These are phyloP conservation scores for Chrysoporthe austroafricana DNA, from an alignment of 2,329 filamentous ascomycete species.

Conservation along the genomic window DNA sequence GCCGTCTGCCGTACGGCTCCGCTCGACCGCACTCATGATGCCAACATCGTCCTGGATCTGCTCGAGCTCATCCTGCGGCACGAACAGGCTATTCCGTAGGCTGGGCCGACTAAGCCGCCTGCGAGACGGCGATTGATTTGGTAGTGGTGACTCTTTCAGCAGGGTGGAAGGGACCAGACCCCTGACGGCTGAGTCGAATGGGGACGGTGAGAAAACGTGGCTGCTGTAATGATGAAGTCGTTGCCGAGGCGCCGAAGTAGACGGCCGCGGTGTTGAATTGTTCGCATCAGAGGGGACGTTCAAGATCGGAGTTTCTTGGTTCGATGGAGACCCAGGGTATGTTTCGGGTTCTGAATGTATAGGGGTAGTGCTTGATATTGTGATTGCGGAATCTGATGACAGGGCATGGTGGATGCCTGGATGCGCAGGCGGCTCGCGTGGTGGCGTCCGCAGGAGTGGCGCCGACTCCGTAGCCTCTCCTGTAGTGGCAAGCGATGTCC, in stretches of 20 bases:
- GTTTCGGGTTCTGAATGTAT: constrained; percentile 38
- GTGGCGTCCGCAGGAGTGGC: constrained; percentile 49
- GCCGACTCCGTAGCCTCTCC: constrained; percentile 40
- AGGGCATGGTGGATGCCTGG: constrained; percentile 40
- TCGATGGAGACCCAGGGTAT: constrained; percentile 33
- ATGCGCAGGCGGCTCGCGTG: constrained; percentile 42
- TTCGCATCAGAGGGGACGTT: constrained; percentile 25
- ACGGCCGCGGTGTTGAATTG: constrained; percentile 37
- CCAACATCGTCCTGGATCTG: constrained; percentile 30
- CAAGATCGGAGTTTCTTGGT: constrained; percentile 11
- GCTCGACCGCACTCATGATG: constrained; percentile 25
- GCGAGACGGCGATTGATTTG: constrained; percentile 47
- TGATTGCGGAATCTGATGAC: constrained; percentile 43
- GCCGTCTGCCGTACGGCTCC: constrained; percentile 21
- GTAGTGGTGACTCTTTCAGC: constrained; percentile 46
- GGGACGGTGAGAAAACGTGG: constrained; percentile 62
- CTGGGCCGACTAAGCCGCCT: constrained; percentile 53
- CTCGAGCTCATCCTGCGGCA: constrained; percentile 49
- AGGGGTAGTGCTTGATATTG: constrained; percentile 33
- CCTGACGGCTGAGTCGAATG: constrained; percentile 62
- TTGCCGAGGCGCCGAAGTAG: constrained; percentile 37
- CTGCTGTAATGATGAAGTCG: constrained; percentile 47
- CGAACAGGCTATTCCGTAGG: constrained; percentile 59
- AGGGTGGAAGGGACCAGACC: constrained; percentile 62
- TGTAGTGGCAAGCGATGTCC: constrained; percentile 38